Evolutionary conservation across 768 basidiomycete genomes (phyloP).

Genomic region (Leccinum boreale): DNA sequence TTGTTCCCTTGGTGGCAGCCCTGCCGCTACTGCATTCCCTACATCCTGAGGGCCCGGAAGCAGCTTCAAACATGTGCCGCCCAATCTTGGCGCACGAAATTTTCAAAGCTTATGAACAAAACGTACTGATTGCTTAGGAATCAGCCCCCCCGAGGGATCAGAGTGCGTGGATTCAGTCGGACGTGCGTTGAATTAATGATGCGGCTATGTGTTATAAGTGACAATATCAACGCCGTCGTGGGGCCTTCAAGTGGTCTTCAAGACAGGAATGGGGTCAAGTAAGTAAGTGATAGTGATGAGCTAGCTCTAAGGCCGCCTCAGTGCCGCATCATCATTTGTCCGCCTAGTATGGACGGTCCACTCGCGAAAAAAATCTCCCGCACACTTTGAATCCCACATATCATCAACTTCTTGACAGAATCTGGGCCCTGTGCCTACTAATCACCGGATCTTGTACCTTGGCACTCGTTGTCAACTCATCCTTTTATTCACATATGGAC

Average conservation of each 20-base stretch:
- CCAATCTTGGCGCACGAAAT: background rate
- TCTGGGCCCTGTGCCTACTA: background rate
- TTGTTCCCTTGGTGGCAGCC: background rate
- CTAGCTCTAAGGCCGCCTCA: too few relatives aligned
- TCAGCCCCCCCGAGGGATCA: too few relatives aligned
- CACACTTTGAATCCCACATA: background rate
- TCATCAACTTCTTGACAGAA: background rate
- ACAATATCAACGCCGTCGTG: background rate
- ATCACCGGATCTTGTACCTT: background rate
- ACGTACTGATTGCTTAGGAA: background rate
- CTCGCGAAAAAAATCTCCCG: background rate
- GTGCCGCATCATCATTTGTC: background rate
- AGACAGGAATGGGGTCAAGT: background rate
- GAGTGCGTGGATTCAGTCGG: background rate
- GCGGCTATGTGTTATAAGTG: too few relatives aligned
- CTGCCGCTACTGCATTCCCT: background rate
- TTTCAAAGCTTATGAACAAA: background rate
- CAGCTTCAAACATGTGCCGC: background rate
- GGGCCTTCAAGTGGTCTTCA: background rate
- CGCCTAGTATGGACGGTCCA: background rate
- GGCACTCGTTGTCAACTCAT: background rate
- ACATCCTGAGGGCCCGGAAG: background rate
- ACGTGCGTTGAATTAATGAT: background rate
- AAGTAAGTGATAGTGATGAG: too few relatives aligned
- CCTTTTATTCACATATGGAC: background rate